Evolutionary conservation across 1,139 yeast genomes (phyloP).

Genomic region (Saccharomycopsis hybrid): DNA sequence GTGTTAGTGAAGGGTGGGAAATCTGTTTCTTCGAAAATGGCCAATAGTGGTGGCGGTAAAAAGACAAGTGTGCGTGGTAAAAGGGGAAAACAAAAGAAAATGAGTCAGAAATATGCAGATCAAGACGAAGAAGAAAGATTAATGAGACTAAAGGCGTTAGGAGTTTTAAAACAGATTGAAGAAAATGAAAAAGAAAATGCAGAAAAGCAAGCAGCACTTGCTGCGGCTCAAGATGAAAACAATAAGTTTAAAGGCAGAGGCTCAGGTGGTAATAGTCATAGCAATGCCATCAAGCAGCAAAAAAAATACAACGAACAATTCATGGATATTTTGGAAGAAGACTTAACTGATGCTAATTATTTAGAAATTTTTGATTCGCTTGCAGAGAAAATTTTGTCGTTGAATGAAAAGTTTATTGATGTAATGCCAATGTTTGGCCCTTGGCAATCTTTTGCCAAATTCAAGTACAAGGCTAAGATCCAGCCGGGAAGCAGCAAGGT

Average conservation of each 20-base stretch:
- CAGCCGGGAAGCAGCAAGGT: constrained; percentile 86
- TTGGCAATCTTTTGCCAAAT: constrained; percentile 71
- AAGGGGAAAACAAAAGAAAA: constrained; percentile 76
- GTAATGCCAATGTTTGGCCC: constrained; percentile 91
- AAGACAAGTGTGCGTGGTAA: constrained; percentile 62
- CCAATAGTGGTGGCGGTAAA: constrained; percentile 2
- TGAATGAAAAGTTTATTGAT: constrained; percentile 41
- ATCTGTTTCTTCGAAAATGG: constrained; percentile 3
- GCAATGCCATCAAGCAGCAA: constrained; percentile 27
- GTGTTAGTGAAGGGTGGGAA: no score
- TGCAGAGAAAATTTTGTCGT: constrained; percentile 31
- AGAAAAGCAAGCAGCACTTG: constrained; percentile 21
- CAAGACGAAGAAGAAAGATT: constrained; percentile 87
- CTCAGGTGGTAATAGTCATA: constrained; percentile 26
- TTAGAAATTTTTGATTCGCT: constrained; percentile 27
- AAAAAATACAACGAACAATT: constrained; percentile 29
- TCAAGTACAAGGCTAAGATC: constrained; percentile 76
- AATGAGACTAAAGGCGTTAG: constrained; percentile 71
- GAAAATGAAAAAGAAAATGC: constrained; percentile 32
- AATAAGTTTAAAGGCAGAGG: constrained; percentile 33
- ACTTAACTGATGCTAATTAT: constrained; percentile 28
- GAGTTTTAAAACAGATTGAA: constrained; percentile 68
- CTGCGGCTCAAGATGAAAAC: constrained; percentile 30
- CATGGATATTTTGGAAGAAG: constrained; percentile 25
- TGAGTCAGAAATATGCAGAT: constrained; percentile 74